A percentile compares a stretch with the other conserved stretches of the same genome.
Evolutionary conservation across 192 early-diverging fungal genomes (phyloP).

Genomic region (Thamnidium elegans): DNA sequence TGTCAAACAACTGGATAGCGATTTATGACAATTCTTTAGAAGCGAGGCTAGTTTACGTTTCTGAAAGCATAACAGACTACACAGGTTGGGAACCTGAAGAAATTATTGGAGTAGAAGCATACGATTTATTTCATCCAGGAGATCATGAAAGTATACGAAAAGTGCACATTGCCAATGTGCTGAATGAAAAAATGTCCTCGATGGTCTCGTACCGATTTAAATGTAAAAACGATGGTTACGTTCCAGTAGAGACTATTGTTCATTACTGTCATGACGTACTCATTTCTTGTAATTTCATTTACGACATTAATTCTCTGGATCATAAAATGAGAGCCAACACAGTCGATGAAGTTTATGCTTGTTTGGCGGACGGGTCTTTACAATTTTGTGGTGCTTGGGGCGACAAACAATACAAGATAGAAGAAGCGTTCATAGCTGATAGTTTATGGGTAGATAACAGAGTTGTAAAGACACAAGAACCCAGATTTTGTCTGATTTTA

Average conservation of each 20-base stretch:
- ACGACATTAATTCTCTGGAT: constrained; percentile 11
- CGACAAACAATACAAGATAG: not conserved
- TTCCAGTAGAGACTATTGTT: constrained; percentile 23
- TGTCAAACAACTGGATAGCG: constrained; percentile 39
- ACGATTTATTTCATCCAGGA: constrained; percentile 39
- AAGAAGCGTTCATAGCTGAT: not conserved
- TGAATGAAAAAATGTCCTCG: constrained; percentile 40
- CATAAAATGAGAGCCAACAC: constrained; percentile 20
- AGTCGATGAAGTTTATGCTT: constrained; percentile 11
- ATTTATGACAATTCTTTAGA: constrained; percentile 45
- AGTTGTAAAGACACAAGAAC: constrained; percentile 5
- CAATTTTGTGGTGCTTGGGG: constrained; percentile 7
- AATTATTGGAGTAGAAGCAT: constrained; percentile 37
- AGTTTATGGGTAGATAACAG: not conserved
- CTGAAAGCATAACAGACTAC: constrained; percentile 38
- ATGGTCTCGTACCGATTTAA: constrained; percentile 37
- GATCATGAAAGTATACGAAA: constrained; percentile 33
- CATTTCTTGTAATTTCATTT: constrained; percentile 6
- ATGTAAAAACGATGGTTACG: constrained; percentile 34
- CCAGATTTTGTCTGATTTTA: constrained; percentile 21
- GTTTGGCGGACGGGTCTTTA: constrained; percentile 1
- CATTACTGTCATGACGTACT: constrained; percentile 34
- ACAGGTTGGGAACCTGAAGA: constrained; percentile 51
- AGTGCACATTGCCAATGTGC: constrained; percentile 37
- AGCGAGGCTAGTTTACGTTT: constrained; percentile 34